Percentiles rank a stretch among this genome's conserved stretches.
Evolutionary conservation across 2,329 filamentous ascomycete species (phyloP).

Genomic region (Pseudogymnoascus sp.): DNA sequence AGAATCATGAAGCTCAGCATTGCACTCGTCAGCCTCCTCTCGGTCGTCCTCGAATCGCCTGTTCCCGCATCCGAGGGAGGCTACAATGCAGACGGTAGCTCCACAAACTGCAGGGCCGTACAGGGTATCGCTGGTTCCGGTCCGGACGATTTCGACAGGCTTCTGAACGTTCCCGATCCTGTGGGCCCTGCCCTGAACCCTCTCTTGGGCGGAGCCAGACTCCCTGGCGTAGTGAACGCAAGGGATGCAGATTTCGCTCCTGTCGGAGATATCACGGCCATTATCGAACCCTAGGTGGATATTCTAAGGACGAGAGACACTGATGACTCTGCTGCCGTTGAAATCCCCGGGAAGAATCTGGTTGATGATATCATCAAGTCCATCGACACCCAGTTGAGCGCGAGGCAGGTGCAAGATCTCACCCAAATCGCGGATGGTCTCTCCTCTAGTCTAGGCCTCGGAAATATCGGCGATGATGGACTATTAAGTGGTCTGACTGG

Average conservation of each 20-base stretch:
- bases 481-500: too few relatives aligned
- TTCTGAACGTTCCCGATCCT: too few relatives aligned
- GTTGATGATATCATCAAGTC: neutral
- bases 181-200: neutral
- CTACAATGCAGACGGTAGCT: too few relatives aligned
- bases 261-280: neutral
- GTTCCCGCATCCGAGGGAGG: neutral
- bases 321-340: neutral
- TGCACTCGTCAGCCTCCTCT: neutral
- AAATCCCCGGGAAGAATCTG: neutral
- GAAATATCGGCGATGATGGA: too few relatives aligned
- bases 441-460: neutral
- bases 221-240: neutral
- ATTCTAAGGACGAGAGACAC: neutral
- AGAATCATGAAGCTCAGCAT: neutral
- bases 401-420: neutral
- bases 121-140: too few relatives aligned
- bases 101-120: too few relatives aligned
- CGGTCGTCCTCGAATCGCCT: neutral
- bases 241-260: neutral
- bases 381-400: neutral
- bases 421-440: too few relatives aligned
- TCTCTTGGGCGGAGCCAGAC: too few relatives aligned
- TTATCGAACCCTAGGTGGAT: neutral
- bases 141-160: too few relatives aligned